Conservation (phyloP, 345 rosid genomes). For the Stellera chamaejasme region DNA sequence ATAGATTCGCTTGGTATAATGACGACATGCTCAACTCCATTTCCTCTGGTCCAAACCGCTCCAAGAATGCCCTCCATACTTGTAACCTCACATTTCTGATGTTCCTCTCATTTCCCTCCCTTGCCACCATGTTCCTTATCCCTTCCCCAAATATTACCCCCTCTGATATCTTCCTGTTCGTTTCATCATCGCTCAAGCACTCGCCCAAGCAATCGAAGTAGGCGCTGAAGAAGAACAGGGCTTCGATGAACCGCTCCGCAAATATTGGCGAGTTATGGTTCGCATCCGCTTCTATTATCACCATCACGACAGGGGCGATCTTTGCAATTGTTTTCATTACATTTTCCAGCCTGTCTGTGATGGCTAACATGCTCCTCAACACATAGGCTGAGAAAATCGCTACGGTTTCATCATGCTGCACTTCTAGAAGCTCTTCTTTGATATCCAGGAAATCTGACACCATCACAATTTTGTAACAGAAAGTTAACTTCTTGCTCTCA, state of each 20-base stretch:
- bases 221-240: conserved; percentile 31
- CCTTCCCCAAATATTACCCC: conserved; percentile 18
- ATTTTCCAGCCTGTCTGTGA: conserved; percentile 27
- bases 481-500: conserved; percentile 25
- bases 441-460: conserved; percentile 33
- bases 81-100: conserved; percentile 29
- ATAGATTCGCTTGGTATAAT: conserved; percentile 29
- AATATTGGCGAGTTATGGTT: conserved; percentile 36
- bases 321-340: conserved; percentile 26
- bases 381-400: conserved; percentile 17
- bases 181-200: conserved; percentile 20
- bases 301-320: conserved; percentile 32
- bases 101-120: conserved; percentile 35
- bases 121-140: conserved; percentile 25
- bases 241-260: conserved; percentile 33
- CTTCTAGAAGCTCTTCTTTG: conserved; percentile 26
- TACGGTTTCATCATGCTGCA: conserved; percentile 24
- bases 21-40: conserved; percentile 28
- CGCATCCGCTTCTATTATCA: conserved; percentile 30
- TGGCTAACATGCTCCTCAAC: conserved; percentile 16
- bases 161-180: conserved; percentile 21
- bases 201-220: conserved; percentile 32
- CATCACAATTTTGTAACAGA: conserved; percentile 26
- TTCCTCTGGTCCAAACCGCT: conserved; percentile 32
- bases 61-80: conserved; percentile 39